Percentiles rank a stretch among this genome's conserved stretches.
Evolutionary conservation across 1,284 basidiomycete genomes (phyloP).

Genomic region (Exobasidium cylindrosporum): DNA sequence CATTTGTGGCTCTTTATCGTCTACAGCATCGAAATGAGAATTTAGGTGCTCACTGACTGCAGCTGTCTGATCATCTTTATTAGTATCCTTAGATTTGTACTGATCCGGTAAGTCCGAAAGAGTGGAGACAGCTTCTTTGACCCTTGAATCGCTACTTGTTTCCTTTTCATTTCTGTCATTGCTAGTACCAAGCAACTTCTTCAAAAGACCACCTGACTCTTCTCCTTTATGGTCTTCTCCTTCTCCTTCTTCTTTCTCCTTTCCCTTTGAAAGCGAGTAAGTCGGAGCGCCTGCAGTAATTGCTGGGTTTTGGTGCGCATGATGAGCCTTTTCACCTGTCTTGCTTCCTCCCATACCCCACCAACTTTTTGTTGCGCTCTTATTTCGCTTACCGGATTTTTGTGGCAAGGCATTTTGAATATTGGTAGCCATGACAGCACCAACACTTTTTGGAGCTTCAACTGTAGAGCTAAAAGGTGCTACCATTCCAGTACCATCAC

Average conservation of each 20-base stretch:
- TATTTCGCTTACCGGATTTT: constrained; percentile 1
- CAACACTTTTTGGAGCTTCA: neutral
- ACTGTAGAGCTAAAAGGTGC: neutral
- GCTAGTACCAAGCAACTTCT: neutral
- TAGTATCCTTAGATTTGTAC: no score
- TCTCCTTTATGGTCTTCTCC: no score
- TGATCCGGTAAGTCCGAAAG: no score
- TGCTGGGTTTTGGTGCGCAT: neutral
- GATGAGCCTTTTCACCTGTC: neutral
- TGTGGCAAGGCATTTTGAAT: no score
- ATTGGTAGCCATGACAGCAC: neutral
- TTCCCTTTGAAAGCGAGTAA: neutral
- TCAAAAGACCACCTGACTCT: no score
- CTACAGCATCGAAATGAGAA: no score
- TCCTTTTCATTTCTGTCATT: no score
- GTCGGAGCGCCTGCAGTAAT: constrained; percentile 1
- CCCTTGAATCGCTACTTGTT: no score
- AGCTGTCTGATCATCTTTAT: no score
- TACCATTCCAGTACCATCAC: neutral
- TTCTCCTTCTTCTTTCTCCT: neutral
- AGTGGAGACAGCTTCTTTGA: no score
- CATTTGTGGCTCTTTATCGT: no score
- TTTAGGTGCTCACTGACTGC: no score
- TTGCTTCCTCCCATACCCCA: constrained; percentile 1
- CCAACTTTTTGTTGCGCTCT: constrained; percentile 4